phyloP scores from a whole-genome alignment of 768 basidiomycete species.

The Rhodosporidiobolus sp. region DNA sequence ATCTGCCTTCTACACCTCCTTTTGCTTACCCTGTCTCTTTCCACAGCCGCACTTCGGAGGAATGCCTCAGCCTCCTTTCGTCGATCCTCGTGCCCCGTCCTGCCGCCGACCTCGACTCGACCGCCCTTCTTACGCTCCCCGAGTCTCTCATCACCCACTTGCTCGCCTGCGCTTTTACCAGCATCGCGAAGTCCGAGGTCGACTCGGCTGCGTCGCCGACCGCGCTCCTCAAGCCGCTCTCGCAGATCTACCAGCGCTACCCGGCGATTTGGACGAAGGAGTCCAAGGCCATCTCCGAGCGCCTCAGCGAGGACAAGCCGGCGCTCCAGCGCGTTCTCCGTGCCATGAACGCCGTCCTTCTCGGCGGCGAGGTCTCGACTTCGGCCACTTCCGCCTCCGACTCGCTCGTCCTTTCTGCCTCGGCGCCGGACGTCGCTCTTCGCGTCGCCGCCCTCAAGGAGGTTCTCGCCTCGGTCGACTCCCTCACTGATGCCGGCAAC shows the following conservation, averaged over 20 bases:
- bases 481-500: conserved; percentile 30
- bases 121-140: conserved; percentile 27
- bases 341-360: conserved; percentile 31
- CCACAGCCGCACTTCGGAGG: conserved; percentile 13
- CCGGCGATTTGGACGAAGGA: conserved; percentile 53
- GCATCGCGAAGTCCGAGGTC: conserved; percentile 7
- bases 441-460: conserved; percentile 62
- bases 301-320: background rate
- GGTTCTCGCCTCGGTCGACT: conserved; percentile 52
- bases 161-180: conserved; percentile 8
- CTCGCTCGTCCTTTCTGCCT: conserved; percentile 18
- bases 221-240: conserved; percentile 52
- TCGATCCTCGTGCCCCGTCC: conserved; percentile 26
- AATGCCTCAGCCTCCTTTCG: conserved; percentile 17
- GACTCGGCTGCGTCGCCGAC: conserved; percentile 14
- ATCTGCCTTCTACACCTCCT: background rate
- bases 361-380: conserved; percentile 19
- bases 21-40: too few relatives aligned
- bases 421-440: conserved; percentile 58
- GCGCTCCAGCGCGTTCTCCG: conserved; percentile 10
- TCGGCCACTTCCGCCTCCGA: background rate
- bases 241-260: conserved; percentile 65
- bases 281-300: conserved; percentile 4
- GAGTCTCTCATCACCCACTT: conserved; percentile 25
- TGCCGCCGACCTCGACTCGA: conserved; percentile 11